Evolutionary conservation across 2,329 filamentous ascomycete species (phyloP).

Genomic region (Claviceps digitariae): DNA sequence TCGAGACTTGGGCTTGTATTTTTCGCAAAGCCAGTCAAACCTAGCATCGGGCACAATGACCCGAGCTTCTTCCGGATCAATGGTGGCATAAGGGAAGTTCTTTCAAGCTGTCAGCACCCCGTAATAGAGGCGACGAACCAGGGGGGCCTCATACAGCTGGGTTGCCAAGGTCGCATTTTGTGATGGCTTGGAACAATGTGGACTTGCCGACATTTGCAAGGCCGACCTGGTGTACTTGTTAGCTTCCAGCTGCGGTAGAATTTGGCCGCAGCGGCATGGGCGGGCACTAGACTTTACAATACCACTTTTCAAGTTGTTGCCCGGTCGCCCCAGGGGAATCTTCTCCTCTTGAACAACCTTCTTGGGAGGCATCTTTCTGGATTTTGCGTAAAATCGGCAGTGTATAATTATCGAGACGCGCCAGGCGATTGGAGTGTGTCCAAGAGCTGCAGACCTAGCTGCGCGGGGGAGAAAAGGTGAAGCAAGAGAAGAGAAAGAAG

Average conservation of each 20-base stretch:
- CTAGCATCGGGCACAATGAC: slow-evolving; percentile 94
- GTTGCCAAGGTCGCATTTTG: slow-evolving; percentile 93
- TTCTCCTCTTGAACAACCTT: slow-evolving; percentile 88
- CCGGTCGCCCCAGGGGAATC: slow-evolving; percentile 86
- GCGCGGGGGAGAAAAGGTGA: slow-evolving; percentile 39
- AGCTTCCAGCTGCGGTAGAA: slow-evolving; percentile 4
- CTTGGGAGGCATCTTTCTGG: slow-evolving; percentile 83
- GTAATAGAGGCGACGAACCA: slow-evolving; percentile 19
- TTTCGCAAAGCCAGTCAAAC: slow-evolving; percentile 88
- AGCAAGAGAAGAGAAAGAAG: slow-evolving; percentile 40
- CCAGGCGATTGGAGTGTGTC: slow-evolving; percentile 36
- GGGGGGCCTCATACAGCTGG: slow-evolving; percentile 58
- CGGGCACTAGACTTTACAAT: slow-evolving; percentile 56
- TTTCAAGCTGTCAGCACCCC: slow-evolving; percentile 32
- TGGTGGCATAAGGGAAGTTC: slow-evolving; percentile 99
- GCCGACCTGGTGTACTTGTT: slow-evolving; percentile 54
- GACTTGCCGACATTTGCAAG: slow-evolving; percentile 99
- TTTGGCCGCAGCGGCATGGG: not conserved
- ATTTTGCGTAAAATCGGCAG: slow-evolving; percentile 46
- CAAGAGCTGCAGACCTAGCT: slow-evolving; percentile 53
- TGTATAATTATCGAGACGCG: slow-evolving; percentile 36
- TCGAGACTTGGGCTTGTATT: slow-evolving; percentile 94
- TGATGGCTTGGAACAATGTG: slow-evolving; percentile 98
- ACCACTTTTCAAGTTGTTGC: slow-evolving; percentile 97
- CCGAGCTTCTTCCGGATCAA: slow-evolving; percentile 94